phyloP scores from a whole-genome alignment of 768 basidiomycete genomes.

The Amanita rubescens region DNA sequence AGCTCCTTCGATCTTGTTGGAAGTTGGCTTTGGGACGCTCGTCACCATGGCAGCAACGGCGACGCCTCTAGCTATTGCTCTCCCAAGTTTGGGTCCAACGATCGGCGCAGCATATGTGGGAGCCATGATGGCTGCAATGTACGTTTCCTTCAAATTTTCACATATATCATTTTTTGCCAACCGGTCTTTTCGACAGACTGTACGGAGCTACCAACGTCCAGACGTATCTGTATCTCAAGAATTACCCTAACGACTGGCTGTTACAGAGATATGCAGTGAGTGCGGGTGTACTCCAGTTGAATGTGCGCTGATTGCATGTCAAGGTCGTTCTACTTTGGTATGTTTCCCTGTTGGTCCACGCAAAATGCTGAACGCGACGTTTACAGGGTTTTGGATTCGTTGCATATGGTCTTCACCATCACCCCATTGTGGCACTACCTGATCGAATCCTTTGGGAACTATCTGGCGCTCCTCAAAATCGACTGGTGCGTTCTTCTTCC shows the following conservation, averaged over 20 bases:
- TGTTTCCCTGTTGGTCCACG: neutral
- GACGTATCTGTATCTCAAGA: neutral
- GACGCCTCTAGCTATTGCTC: neutral
- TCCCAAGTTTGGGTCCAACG: constrained; percentile 1
- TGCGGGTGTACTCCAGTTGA: neutral
- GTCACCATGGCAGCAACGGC: neutral
- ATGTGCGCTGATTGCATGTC: neutral
- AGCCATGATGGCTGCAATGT: constrained; percentile 6
- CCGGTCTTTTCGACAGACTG: neutral
- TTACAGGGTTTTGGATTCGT: neutral
- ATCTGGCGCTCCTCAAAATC: neutral
- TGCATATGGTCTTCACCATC: neutral
- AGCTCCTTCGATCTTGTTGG: no score
- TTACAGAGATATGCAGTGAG: neutral
- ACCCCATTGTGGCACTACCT: neutral
- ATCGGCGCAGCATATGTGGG: constrained; percentile 9
- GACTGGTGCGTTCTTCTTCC: neutral
- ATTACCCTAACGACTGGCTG: neutral
- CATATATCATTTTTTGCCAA: neutral
- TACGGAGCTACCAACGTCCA: neutral
- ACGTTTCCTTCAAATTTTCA: neutral
- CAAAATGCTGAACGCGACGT: neutral
- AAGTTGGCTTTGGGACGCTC: no score
- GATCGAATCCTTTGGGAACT: constrained; percentile 1
- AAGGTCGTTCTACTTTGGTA: neutral